Evolutionary conservation across 148 eudicot genomes (phyloP), one percentile per base, ranked within the genome.

Genomic region (Chenopodium formosanum): DNA sequence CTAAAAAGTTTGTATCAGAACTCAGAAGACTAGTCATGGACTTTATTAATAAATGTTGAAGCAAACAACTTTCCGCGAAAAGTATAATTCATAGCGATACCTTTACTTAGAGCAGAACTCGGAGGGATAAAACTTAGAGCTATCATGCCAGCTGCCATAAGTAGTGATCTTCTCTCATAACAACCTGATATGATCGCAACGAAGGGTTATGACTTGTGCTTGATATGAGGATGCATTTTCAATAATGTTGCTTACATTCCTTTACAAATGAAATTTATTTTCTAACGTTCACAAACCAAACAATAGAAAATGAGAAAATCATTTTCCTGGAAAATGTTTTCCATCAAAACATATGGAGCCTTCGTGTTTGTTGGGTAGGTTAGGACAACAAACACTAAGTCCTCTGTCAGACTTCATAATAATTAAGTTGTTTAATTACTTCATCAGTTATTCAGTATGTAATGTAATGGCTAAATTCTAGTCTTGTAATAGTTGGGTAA

Each of bases 61-160:
- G 20, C 14, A 40, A n/a, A 65, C 47, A 52, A 23, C 53, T 62
- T 68, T 12, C 34, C 25, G 60, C 11, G n/a, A 2, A 25, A 78
- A 76, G 25, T 47, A 56, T 47, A 27, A 60, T 70, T 37, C 48
- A 50, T 2, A n/a, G 76, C 46, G 25, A 78, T 84, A 91, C 95
- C 95, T 89, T 93, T 84, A 80, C 95, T 92, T 48, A 83, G 82
- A 75, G 87, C 82, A 32, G 89, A 75, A 73, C 70, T 85, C 29
- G 89, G 74, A 71, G 91, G 91, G 74, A 87, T 74, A 20, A 81
- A 78, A 75, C 86, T 88, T 85, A 86, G 60, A 73, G 94, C 85
- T 44, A 92, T 81, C 32, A 89, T 85, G 76, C 97, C 97, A 53
- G 84, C 70, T 78, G 92, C 92, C 74, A 87, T 50, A 11, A 90